Base-by-base conservation (phyloP, 139 green algal genomes). In the Monoraphidium neglectum region DNA sequence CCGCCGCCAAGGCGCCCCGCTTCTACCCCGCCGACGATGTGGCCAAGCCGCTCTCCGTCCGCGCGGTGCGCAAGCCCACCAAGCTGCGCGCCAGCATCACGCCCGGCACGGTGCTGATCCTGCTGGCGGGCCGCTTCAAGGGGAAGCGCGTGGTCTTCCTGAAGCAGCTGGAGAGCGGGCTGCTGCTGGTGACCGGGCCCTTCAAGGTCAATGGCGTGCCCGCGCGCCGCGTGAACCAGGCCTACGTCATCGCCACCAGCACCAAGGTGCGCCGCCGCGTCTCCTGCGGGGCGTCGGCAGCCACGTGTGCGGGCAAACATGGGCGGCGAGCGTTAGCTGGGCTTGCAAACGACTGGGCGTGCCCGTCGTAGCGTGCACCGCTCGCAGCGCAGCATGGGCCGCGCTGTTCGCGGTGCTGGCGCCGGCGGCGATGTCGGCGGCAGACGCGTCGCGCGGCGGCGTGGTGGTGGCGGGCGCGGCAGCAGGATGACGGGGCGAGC, bases 181-280 rank as follows among this genome's bases (percentile, higher is more conserved):
- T 99, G 74, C 91, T 99, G 69, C 90, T 99, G 37, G 93, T 99
- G 40, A 95, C 92, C 51, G 93, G 96, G 6, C 96, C 96, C 38
- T 99, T 97, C 91, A 94, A 94, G 83, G 83, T 99, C 69, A 99
- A 99, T 86, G 96, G 96, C 71, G 96, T 99, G 72, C 97, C 96
- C 21, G 82, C 95, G 68, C 87, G 92, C 78, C 92, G 96, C 32
- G 94, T 99, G 61, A 98, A 97, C 90, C 94, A 98, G 90, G 87
- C 89, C 8, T 99, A 98, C 79, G 96, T 98, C 23, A 98, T 99
- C 76, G 96, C 93, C 72, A 99, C 97, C 77, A 93, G 83, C 83
- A 98, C 95, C 66, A 97, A 97, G 90, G 87, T 98, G 46, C 78
- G 90, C 15, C 35, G 76, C 6, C 33, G 32, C 28, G 66, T 33